Percentiles rank a stretch among this genome's conserved stretches.
phyloP scores from a whole-genome alignment of 2,329 filamentous ascomycete species.

The Trichoderma asperellum region DNA sequence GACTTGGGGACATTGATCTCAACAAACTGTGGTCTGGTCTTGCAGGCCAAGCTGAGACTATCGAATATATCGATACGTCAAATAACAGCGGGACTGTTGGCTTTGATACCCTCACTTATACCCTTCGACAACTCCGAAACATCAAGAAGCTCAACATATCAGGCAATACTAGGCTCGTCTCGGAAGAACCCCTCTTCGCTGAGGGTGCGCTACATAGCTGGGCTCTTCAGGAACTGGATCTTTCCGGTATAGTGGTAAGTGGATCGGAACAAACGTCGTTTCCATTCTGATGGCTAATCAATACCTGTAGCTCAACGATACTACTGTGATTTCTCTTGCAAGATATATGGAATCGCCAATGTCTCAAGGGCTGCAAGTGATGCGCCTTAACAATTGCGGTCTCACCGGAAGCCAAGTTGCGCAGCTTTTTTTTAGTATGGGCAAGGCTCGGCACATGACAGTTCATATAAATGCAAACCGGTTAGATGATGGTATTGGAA shows the following conservation, averaged over 20 bases:
- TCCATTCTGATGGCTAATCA: slow-evolving; percentile 6
- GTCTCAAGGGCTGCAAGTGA: slow-evolving; percentile 48
- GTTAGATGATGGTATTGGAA: slow-evolving; percentile 56
- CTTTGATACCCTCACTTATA: slow-evolving; percentile 50
- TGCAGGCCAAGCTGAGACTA: slow-evolving; percentile 48
- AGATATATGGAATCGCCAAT: slow-evolving; percentile 49
- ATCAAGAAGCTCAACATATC: slow-evolving; percentile 55
- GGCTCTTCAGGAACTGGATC: slow-evolving; percentile 57
- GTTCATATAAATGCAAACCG: slow-evolving; percentile 57
- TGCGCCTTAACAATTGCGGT: slow-evolving; percentile 57
- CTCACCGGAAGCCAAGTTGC: slow-evolving; percentile 56
- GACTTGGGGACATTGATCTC: slow-evolving; percentile 54
- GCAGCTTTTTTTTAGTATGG: slow-evolving; percentile 55
- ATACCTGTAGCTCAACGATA: slow-evolving; percentile 50
- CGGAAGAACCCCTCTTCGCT: slow-evolving; percentile 52
- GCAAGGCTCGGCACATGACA: slow-evolving; percentile 51
- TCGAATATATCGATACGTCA: slow-evolving; percentile 57
- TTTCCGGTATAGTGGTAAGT: slow-evolving; percentile 58
- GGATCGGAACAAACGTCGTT: neutral
- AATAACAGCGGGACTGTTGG: slow-evolving; percentile 57
- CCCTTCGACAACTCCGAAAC: slow-evolving; percentile 49
- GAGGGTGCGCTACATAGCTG: slow-evolving; percentile 49
- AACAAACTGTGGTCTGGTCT: slow-evolving; percentile 54
- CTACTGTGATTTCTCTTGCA: slow-evolving; percentile 52
- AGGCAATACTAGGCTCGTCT: slow-evolving; percentile 53